These are phyloP conservation scores for Aureobasidium sp. DNA, from an alignment of 2,329 filamentous ascomycete species.

Conservation along the genomic window DNA sequence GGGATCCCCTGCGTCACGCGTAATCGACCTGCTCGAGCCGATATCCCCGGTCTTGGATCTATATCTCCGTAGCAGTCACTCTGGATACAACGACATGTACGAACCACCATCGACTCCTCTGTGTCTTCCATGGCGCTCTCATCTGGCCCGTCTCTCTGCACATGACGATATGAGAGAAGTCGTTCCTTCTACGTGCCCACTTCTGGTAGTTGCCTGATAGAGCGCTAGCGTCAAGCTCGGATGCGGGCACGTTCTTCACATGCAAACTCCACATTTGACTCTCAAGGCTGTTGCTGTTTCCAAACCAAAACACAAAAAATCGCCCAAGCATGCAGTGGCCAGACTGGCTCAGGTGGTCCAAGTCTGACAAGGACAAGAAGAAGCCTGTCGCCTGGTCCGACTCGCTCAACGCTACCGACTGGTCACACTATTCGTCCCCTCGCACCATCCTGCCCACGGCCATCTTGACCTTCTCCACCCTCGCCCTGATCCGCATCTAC, in stretches of 20 bases:
- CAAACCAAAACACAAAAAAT: slow-evolving; percentile 1
- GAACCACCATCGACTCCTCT: neutral
- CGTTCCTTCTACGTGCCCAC: neutral
- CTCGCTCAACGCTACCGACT: slow-evolving; percentile 37
- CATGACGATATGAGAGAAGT: neutral
- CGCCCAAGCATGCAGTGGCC: slow-evolving; percentile 16
- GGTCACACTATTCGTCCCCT: slow-evolving; percentile 49
- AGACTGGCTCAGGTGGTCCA: slow-evolving; percentile 15
- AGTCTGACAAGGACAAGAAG: slow-evolving; percentile 23
- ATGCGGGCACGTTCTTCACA: neutral
- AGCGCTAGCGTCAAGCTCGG: neutral
- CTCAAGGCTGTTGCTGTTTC: neutral
- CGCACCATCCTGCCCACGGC: slow-evolving; percentile 30
- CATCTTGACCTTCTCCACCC: slow-evolving; percentile 47
- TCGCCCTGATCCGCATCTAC: slow-evolving; percentile 54
- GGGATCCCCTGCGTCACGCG: neutral
- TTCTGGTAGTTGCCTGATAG: neutral
- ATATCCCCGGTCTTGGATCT: neutral
- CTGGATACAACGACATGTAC: neutral
- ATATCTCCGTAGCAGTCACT: neutral
- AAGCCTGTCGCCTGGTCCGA: slow-evolving; percentile 37
- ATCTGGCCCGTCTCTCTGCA: neutral
- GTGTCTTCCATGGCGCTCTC: neutral
- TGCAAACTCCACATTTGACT: slow-evolving; percentile 5
- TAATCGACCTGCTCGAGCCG: neutral